Evolutionary conservation across 805 yeast species (phyloP), one percentile per base, ranked within the genome.

Genomic region (Sugiyamaella valdiviana): DNA sequence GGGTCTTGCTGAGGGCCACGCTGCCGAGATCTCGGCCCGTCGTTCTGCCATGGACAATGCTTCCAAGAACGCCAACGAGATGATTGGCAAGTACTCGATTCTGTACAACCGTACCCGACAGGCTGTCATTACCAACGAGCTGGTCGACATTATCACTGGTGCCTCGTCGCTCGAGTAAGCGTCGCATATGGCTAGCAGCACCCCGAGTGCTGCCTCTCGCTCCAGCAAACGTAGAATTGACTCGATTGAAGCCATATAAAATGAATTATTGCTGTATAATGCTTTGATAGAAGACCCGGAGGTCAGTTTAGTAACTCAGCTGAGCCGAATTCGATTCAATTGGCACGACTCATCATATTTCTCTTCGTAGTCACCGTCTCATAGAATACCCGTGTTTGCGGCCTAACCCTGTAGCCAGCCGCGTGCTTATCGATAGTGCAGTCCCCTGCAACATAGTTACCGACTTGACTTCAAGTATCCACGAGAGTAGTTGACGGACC

Each of bases 1-100:
- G 64, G 97, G 96, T 53, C 79, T 90, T 78, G 91, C 97, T 57
- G 96, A 93, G 70, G 98, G 97, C 72, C 90, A 91, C 73, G 97
- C 98, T 54, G 86, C 98, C 51, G 99, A 91, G 78, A 79, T 90
- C 59, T 84, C 95, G 57, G 96, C 99, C 53, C 90, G 99, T 83
- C 90, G 99, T 82, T 91, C 88, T 70, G 98, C 99, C 61, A 91
- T 91, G 99, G 99, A 91, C 75, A 93, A 93, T 68, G 99, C 99
- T 56, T 89, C 97, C 61, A 91, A 93, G 93, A 91, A 91, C 70
- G 99, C 99, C 56, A 96, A 95, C 75, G 99, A 93, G 65, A 93
- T 93, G 98, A 93, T 93, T 69, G 82, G 79, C 75, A 84, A 80
- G 68, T 91, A 86, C 85, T 85, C 98, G 61, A 93, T 93, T 72